Evolutionary conservation across 1,284 basidiomycete species (phyloP).

Genomic region (Hemileia vastatrix): DNA sequence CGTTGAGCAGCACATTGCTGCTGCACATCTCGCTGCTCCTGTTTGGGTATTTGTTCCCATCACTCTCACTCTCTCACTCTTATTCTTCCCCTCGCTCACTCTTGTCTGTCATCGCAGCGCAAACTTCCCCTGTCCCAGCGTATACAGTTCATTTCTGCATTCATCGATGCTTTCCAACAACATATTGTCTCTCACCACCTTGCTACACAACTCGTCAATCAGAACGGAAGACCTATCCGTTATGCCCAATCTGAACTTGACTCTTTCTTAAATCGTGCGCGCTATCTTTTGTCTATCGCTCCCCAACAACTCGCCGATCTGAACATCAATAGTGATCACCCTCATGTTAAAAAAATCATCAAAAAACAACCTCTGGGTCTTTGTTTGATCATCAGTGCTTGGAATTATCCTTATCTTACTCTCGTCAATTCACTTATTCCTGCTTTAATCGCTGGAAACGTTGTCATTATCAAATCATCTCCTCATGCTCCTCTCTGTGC

Average conservation of each 20-base stretch:
- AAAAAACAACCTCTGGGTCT: conserved; percentile 73
- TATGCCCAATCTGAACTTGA: conserved; percentile 68
- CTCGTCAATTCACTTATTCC: conserved; percentile 83
- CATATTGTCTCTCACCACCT: conserved; percentile 60
- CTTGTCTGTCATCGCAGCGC: conserved; percentile 65
- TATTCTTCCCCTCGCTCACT: conserved; percentile 51
- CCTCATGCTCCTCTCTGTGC: conserved; percentile 84
- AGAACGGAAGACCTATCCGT: conserved; percentile 76
- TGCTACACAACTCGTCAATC: conserved; percentile 61
- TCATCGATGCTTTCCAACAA: background rate
- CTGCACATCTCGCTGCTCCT: conserved; percentile 46
- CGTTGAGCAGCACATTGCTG: too few species aligned
- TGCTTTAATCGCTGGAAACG: conserved; percentile 75
- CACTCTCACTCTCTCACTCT: conserved; percentile 27
- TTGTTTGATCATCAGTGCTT: conserved; percentile 74
- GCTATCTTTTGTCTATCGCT: conserved; percentile 77
- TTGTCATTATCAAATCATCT: conserved; percentile 83
- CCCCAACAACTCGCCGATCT: conserved; percentile 65
- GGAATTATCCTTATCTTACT: conserved; percentile 85
- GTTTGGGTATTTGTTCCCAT: conserved; percentile 53
- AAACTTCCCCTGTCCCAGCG: conserved; percentile 60
- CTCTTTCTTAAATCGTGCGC: conserved; percentile 68
- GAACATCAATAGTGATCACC: conserved; percentile 64
- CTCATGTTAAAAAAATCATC: conserved; percentile 72
- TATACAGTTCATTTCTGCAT: conserved; percentile 46